Evolutionary conservation across 2,329 filamentous ascomycete species (phyloP), one percentile per base, ranked within the genome.

Genomic region (Sclerotinia trifoliorum): DNA sequence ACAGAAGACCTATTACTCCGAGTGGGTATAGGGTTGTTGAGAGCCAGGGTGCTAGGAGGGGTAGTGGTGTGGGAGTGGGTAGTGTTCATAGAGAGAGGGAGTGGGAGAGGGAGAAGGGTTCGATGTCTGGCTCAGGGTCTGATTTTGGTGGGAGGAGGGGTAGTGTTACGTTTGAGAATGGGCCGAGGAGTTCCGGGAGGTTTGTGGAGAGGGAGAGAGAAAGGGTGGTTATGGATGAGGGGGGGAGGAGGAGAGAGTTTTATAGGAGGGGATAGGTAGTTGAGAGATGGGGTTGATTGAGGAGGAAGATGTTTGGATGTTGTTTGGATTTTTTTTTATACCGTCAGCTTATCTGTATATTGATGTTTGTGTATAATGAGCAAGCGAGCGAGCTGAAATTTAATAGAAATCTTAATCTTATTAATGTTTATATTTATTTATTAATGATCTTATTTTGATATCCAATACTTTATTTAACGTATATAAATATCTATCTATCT

Each of bases 1-100:
- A 57, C 7, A 19, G 52, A 19, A 66, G 39, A 48, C 54, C 64
- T 0, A 57, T 35, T 24, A 57, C 42, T 15, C 51, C 52, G 2
- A 26, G 63, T 48, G 63, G 63, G n/a, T 58, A 66, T 49, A 58
- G 63, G 24, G 39, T 57, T 58, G 26, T 66, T n/a, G 63, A 66
- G 5, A 42, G 52, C 2, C 26, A 42, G 42, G 51, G 51, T n/a
- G 21, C 21, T 1, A 55, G 51, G 11, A 65, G 51, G n/a, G 63
- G 51, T 19, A 57, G 51, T 10, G 63, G 48, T 13, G 44, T 51
- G 1, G 44, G 60, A 2, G n/a, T 57, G 19, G 51, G 5, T 13
- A 60, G 13, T 48, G 1, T 32, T n/a, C 39, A 60, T 32, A 24
- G 57, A 19, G 57, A 60, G 42, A 60, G 56, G 19, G 56, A 60